Percentiles rank a stretch among this genome's conserved stretches.
Evolutionary conservation across 352 stramenopile genomes (phyloP).

Genomic region (Phytophthora palmivora): DNA sequence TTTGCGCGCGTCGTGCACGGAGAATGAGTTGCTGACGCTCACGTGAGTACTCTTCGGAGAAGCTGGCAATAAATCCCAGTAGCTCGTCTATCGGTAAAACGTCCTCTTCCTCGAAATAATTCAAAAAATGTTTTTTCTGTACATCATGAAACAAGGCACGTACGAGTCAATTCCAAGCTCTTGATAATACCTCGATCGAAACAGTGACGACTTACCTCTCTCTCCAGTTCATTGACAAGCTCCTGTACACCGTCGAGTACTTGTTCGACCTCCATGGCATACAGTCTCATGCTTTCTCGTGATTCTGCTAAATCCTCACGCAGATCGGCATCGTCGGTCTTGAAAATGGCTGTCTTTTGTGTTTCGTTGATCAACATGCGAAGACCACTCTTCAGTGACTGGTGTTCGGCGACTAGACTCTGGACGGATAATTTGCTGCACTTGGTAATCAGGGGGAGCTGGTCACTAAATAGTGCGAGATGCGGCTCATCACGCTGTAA

Average conservation of each 20-base stretch:
- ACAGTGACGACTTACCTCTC: constrained; percentile 41
- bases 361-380: constrained; percentile 66
- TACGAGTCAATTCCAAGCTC: constrained; percentile 2
- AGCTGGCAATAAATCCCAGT: constrained; percentile 67
- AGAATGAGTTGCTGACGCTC: constrained; percentile 59
- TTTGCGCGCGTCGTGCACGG: constrained; percentile 26
- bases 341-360: constrained; percentile 39
- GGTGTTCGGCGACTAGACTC: constrained; percentile 62
- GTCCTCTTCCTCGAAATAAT: constrained; percentile 83
- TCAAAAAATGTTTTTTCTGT: constrained; percentile 70
- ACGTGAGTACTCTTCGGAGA: constrained; percentile 61
- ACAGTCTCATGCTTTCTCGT: constrained; percentile 54
- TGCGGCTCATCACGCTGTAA: constrained; percentile 69
- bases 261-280: constrained; percentile 65
- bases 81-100: constrained; percentile 71
- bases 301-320: constrained; percentile 30
- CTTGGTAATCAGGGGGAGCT: constrained; percentile 69
- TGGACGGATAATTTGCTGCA: constrained; percentile 74
- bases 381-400: constrained; percentile 62
- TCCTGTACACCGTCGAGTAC: constrained; percentile 58
- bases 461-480: constrained; percentile 60
- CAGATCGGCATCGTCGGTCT: constrained; percentile 39
- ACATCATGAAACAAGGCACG: background rate
- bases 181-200: too few relatives aligned
- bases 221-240: constrained; percentile 56